Evolutionary conservation across 257 asterid genomes (phyloP).

Genomic region (Salvia rosmarinus): DNA sequence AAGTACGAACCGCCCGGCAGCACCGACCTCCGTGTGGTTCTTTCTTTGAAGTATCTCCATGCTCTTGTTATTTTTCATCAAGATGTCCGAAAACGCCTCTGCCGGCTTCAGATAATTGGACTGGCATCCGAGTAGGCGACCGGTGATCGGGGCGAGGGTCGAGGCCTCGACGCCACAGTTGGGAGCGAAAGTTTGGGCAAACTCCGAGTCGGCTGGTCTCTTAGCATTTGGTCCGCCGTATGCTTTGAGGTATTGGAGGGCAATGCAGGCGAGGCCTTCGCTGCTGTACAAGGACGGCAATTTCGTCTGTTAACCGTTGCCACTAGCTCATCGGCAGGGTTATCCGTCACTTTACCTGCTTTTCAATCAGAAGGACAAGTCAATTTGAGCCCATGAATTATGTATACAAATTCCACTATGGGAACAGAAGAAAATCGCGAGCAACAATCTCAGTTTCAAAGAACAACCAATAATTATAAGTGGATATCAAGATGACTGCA

Average conservation of each 20-base stretch:
- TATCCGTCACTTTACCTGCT: constrained; percentile 75
- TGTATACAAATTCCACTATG: background rate
- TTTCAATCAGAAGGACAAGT: constrained; percentile 22
- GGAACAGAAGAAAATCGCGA: background rate
- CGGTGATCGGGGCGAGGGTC: constrained; percentile 71
- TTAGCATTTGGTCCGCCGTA: constrained; percentile 79
- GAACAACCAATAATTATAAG: background rate
- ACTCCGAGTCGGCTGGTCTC: constrained; percentile 65
- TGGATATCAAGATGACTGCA: too few relatives aligned
- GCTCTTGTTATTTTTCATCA: constrained; percentile 64
- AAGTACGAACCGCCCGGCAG: constrained; percentile 80
- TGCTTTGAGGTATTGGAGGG: constrained; percentile 89
- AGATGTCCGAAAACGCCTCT: constrained; percentile 60
- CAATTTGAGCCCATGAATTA: constrained; percentile 4
- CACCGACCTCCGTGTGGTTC: constrained; percentile 92
- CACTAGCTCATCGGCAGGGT: constrained; percentile 84
- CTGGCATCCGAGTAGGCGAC: constrained; percentile 86
- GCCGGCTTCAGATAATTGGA: constrained; percentile 62
- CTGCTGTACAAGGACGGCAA: constrained; percentile 70
- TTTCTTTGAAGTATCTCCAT: constrained; percentile 59
- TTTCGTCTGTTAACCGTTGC: constrained; percentile 60
- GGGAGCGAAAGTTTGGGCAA: constrained; percentile 81
- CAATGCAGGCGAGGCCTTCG: constrained; percentile 85
- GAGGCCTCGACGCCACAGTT: constrained; percentile 62
- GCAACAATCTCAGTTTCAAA: background rate